Evolutionary conservation across 2,329 filamentous ascomycete genomes (phyloP).

Genomic region (Trichophyton rubrum): DNA sequence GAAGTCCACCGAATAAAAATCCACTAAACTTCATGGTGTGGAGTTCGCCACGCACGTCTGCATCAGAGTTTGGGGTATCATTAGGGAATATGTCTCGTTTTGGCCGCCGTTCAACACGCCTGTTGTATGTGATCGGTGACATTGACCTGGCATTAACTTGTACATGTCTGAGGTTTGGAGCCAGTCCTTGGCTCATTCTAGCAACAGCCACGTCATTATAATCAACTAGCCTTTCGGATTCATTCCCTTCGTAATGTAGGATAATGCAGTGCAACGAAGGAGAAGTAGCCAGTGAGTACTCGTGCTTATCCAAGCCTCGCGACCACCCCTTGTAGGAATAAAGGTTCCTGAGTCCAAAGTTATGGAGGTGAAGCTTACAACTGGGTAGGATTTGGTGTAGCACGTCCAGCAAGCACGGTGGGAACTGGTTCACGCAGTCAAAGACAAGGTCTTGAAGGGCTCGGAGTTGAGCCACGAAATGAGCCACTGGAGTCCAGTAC

Average conservation of each 20-base stretch:
- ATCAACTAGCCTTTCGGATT: neutral
- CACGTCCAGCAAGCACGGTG: neutral
- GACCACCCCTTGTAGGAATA: neutral
- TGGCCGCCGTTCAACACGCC: neutral
- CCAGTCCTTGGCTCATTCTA: neutral
- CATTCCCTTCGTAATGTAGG: neutral
- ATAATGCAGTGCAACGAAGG: constrained; percentile 3
- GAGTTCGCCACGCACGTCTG: neutral
- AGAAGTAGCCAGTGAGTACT: neutral
- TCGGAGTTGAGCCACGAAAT: neutral
- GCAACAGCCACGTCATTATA: neutral
- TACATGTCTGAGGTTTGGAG: constrained; percentile 1
- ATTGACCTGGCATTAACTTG: neutral
- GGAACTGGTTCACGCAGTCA: neutral
- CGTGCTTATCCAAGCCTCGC: neutral
- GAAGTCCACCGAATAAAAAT: neutral
- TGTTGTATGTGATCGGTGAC: neutral
- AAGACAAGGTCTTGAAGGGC: neutral
- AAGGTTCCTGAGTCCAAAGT: neutral
- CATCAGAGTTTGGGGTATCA: neutral
- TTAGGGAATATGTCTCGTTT: neutral
- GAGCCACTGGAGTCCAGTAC: neutral
- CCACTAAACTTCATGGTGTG: neutral
- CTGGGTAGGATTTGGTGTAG: neutral
- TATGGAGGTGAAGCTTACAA: constrained; percentile 3